phyloP scores from a whole-genome alignment of 225 moss, liverwort and hornwort genomes.

The Antitrichia curtipendula region DNA sequence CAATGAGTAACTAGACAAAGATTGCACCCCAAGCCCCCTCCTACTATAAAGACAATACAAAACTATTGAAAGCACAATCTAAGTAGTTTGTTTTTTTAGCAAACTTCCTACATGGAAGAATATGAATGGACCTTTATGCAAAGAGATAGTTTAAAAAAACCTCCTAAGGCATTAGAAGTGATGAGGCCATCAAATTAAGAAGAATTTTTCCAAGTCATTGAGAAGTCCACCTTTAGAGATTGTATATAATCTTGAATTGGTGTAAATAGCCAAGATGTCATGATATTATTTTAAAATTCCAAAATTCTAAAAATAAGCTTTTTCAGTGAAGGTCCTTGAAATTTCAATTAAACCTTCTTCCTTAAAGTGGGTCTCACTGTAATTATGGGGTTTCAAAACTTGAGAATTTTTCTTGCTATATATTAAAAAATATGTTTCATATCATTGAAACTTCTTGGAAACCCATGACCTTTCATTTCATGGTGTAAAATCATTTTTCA shows the following conservation, averaged over 20 bases:
- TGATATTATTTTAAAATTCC: fast-evolving
- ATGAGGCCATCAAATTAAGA: no score
- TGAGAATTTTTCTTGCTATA: fast-evolving
- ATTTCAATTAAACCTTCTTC: fast-evolving
- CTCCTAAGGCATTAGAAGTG: no score
- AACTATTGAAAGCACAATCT: no score
- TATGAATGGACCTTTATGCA: no score
- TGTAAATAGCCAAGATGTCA: not conserved
- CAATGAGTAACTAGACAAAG: no score
- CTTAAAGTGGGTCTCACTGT: fast-evolving
- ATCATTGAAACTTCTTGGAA: not conserved
- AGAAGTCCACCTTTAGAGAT: not conserved
- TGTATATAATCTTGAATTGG: not conserved
- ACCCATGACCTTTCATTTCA: not conserved
- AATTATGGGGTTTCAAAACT: not conserved
- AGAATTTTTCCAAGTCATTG: no score
- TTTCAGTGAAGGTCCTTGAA: fast-evolving
- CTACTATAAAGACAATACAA: no score
- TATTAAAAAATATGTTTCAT: not conserved
- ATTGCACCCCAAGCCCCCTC: no score
- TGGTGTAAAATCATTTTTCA: not conserved
- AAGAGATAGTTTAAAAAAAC: no score
- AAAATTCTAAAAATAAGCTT: not conserved
- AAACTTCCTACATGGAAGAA: no score
- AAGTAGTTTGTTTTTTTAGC: no score